Base-by-base conservation (phyloP, 345 rosid genomes). In the Cardamine occulta region DNA sequence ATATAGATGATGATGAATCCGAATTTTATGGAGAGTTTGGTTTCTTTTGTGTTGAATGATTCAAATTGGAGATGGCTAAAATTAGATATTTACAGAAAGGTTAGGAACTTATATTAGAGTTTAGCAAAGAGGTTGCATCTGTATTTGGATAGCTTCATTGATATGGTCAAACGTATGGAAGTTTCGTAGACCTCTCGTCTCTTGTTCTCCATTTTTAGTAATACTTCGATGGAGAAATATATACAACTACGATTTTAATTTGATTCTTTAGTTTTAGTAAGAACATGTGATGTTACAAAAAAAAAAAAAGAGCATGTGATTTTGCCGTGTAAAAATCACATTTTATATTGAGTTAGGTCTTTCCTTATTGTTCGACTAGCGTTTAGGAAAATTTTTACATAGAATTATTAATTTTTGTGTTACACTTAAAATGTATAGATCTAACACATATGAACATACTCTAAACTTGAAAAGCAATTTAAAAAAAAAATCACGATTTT, bases 1-100 rank as follows among this genome's bases (percentile, higher is more conserved):
- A 70, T 63, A 77, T 70, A 70, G 76, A 35, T 70, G 61, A 45
- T 4, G 56, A 45, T 64, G 53, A 47, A 26, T 70, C 75, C 75
- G 59, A 54, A 1, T 6, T 70, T 35, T 35, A 34, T 35, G 75
- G 67, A 55, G 66, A 68, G 34, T 57, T 28, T 56, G 13, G 42
- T 70, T 70, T 45, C 1, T 18, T 48, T 4, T 54, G 52, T 62
- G 63, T 45, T 56, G 67, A 55, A 35, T 6, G 6, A 17, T 70
- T 63, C 53, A 70, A 45, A 35, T 54, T 17, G 18, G 26, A 14
- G 18, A 34, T 45, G 72, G 18, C 72, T 70, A 77, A 77, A 26
- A 63, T 34, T 70, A 70, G 75, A 9, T 61, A 60, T 61, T 68
- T 31, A 69, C 79, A 49, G 47, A 28, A 24, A 18, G 35, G 24